phyloP scores from a whole-genome alignment of 257 asterid genomes.

The Paraleonurus japonicus region DNA sequence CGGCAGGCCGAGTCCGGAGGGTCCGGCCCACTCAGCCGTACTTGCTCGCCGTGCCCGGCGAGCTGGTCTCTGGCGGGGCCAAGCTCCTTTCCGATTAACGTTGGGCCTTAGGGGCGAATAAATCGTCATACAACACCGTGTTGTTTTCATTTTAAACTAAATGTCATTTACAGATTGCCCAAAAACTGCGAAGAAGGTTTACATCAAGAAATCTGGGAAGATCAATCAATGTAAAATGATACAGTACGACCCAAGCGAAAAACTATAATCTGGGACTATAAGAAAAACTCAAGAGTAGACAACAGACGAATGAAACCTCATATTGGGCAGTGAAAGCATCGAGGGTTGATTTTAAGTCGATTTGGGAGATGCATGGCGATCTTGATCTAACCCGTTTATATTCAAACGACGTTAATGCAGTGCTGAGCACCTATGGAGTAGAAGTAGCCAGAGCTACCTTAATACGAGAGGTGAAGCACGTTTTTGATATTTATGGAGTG shows the following conservation, averaged over 20 bases:
- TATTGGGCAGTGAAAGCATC: constrained; percentile 93
- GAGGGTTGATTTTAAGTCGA: constrained; percentile 63
- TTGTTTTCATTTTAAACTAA: background rate
- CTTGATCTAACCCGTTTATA: constrained; percentile 72
- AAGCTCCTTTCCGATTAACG: no score
- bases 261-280: constrained; percentile 72
- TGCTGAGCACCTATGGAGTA: constrained; percentile 75
- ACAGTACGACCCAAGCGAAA: constrained; percentile 74
- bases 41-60: no score
- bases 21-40: no score
- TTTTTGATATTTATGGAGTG: constrained; percentile 87
- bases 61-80: no score
- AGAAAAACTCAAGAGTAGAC: constrained; percentile 40
- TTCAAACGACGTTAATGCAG: constrained; percentile 64
- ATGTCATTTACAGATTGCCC: constrained; percentile 66
- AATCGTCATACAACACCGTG: no score
- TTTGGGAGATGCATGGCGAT: constrained; percentile 75
- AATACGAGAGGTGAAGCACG: constrained; percentile 79
- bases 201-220: constrained; percentile 63
- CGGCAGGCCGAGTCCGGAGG: no score
- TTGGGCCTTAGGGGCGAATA: no score
- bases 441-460: constrained; percentile 90
- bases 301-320: constrained; percentile 22
- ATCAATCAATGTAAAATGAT: constrained; percentile 75
- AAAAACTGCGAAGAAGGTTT: constrained; percentile 76